Base-by-base conservation (phyloP, 345 rosid species). In the Hibiscus trionum region DNA sequence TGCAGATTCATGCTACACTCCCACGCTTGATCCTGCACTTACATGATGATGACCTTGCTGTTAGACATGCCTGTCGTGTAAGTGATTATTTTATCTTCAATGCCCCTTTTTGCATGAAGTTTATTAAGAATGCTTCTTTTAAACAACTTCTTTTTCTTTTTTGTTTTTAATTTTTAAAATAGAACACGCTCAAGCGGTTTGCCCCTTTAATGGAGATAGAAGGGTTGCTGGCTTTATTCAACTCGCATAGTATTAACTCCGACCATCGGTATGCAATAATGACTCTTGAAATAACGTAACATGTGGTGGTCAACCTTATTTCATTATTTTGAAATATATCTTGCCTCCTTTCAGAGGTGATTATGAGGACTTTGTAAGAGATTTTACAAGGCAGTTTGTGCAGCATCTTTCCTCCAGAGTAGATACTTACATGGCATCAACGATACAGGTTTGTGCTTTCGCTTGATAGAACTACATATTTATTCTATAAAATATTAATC, bases 1-100 rank as follows among this genome's bases (percentile, higher is more conserved):
- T 33, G 31, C 86, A 94, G 98, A 86, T 91, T 72, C 97, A 91
- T 79, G 88, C 91, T 69, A 81, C 86, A 50, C 77, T 90, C 14
- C 96, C 98, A 70, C 96, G 93, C 61, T 80, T 94, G 84, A 83
- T 88, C 57, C 82, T 94, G 69, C 97, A 94, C 76, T 88, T 91
- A 73, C 82, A 86, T 31, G 98, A 94, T 56, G 95, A 90, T 31
- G 88, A 94, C 72, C 80, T 73, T 79, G 77, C 83, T 73, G 91
- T 94, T 74, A 79, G 96, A 78, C 91, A 87, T 68, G 96, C 96
- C 78, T 94, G 98, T 80, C 86, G 93, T 76, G 98, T 91, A 83
- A 77, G 88, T 60, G 69, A 70, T 71, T 59, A 15, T 63, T 29
- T 53, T 72, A 61, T 68, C 17, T 55, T 67, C 16, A 16, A 16